Evolutionary conservation across 2,329 filamentous ascomycete species (phyloP).

Genomic region (Phyllosticta citribraziliensis): DNA sequence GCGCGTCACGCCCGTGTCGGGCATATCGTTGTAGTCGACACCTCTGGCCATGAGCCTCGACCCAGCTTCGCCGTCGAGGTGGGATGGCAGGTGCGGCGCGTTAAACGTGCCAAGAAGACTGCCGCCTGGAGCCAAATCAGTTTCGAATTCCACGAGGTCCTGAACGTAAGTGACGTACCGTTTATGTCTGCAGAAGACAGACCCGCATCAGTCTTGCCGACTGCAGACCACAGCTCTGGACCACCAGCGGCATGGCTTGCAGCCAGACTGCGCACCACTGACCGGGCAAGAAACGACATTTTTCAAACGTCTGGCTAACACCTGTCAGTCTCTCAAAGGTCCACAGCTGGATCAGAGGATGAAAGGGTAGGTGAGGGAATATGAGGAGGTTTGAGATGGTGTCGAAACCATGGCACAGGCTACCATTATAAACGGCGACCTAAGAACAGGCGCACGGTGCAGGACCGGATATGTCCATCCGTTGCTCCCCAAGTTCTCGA

Average conservation of each 20-base stretch:
- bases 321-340: not conserved
- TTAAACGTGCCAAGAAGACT: not conserved
- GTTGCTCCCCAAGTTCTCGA: not conserved
- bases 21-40: conserved; percentile 13
- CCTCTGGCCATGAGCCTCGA: not conserved
- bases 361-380: not conserved
- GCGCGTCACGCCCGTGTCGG: conserved; percentile 24
- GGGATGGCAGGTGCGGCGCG: not conserved
- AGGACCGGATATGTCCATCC: not conserved
- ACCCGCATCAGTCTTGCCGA: not conserved
- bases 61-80: not conserved
- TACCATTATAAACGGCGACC: not conserved
- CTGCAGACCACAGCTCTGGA: conserved; percentile 1
- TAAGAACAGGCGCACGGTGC: not conserved
- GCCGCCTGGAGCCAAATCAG: not conserved
- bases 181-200: not conserved
- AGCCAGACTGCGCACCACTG: conserved; percentile 1
- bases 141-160: not conserved
- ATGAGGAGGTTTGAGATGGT: not conserved
- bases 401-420: not conserved
- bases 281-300: conserved; percentile 9
- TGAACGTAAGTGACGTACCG: not conserved
- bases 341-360: not conserved
- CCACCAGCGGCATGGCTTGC: conserved; percentile 1
- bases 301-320: not conserved